A percentile compares a stretch with the other conserved stretches of the same genome.
phyloP scores from a whole-genome alignment of 371 early-diverging fungal genomes.

The Nematocida minor region DNA sequence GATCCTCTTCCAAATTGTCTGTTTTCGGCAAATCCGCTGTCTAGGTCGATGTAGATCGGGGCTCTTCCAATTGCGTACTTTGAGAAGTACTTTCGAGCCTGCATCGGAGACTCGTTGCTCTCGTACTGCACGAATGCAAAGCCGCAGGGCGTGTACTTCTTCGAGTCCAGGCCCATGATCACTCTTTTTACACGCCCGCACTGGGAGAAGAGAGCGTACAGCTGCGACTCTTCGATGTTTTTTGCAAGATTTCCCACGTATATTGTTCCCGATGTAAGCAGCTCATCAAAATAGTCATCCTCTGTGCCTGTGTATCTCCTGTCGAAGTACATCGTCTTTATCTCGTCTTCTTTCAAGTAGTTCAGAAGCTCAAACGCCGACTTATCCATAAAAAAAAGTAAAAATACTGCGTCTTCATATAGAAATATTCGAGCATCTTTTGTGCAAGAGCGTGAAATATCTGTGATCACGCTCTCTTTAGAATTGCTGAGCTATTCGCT shows the following conservation, averaged over 20 bases:
- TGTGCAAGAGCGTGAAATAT: not conserved
- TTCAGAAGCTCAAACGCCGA: not conserved
- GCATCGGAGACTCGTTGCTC: not conserved
- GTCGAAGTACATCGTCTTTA: slow-evolving; percentile 50
- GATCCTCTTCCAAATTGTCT: slow-evolving; percentile 88
- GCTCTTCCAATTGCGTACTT: slow-evolving; percentile 84
- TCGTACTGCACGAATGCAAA: slow-evolving; percentile 72
- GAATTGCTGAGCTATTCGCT: too few species aligned
- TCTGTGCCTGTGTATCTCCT: slow-evolving; percentile 61
- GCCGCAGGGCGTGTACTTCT: slow-evolving; percentile 87
- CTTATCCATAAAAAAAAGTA: slow-evolving; percentile 37
- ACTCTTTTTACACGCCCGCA: slow-evolving; percentile 82
- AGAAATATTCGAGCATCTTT: not conserved
- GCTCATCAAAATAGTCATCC: slow-evolving; percentile 61
- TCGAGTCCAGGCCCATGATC: slow-evolving; percentile 89
- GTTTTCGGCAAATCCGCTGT: slow-evolving; percentile 86
- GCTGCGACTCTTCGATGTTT: slow-evolving; percentile 71
- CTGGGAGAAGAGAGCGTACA: slow-evolving; percentile 70
- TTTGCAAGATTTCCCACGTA: slow-evolving; percentile 86
- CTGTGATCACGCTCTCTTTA: too few species aligned
- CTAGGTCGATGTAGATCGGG: slow-evolving; percentile 83
- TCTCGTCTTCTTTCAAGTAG: slow-evolving; percentile 9
- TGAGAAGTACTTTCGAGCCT: slow-evolving; percentile 37
- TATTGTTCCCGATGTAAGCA: slow-evolving; percentile 68
- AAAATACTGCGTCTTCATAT: not conserved